Evolutionary conservation across 768 basidiomycete species (phyloP), one percentile per base, ranked within the genome.

Genomic region (Tephrocybe sp.): DNA sequence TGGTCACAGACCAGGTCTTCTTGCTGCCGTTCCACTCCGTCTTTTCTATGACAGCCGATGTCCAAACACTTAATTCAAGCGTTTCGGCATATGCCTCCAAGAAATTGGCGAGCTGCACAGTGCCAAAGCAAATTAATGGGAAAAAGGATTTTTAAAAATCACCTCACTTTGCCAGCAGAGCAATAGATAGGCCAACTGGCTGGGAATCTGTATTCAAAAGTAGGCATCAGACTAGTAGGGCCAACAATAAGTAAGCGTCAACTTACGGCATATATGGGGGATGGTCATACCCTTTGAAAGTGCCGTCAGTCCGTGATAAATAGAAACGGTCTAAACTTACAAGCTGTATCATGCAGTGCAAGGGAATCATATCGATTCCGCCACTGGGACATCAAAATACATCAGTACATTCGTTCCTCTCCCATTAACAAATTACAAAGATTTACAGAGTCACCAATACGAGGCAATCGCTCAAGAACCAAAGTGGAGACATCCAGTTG

Each of bases 51-150:
- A 56, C 68, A 0, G 79, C 69, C 0, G 79, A 76, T 0, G 76
- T 80, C 86, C 84, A 87, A 9, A 83, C 76, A 50, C 84, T 78
- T 35, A 88, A 63, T 49, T 87, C 85, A 31, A 85, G 70, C 3
- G 72, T 61, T 4, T 78, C 70, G 0, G 79, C 83, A 53, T 87
- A 88, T 4, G 67, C 68, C 60, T 87, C 85, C 13, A 87, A 65
- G 80, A 82, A 87, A 54, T 82, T 79, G 1, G 78, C 85, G n/a
- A 87, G 72, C 79, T n/a, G n/a, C n/a, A n/a, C n/a, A n/a, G n/a
- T n/a, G n/a, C n/a, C n/a, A n/a, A n/a, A n/a, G n/a, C n/a, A n/a
- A n/a, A n/a, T n/a, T n/a, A n/a, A n/a, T n/a, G n/a, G n/a, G n/a
- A n/a, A n/a, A n/a, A n/a, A n/a, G n/a, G n/a, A n/a, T n/a, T n/a